A percentile compares a stretch with the other conserved stretches of the same genome.
These are phyloP conservation scores for Citeromyces matritensis DNA, from an alignment of 805 yeast genomes.

Conservation along the genomic window DNA sequence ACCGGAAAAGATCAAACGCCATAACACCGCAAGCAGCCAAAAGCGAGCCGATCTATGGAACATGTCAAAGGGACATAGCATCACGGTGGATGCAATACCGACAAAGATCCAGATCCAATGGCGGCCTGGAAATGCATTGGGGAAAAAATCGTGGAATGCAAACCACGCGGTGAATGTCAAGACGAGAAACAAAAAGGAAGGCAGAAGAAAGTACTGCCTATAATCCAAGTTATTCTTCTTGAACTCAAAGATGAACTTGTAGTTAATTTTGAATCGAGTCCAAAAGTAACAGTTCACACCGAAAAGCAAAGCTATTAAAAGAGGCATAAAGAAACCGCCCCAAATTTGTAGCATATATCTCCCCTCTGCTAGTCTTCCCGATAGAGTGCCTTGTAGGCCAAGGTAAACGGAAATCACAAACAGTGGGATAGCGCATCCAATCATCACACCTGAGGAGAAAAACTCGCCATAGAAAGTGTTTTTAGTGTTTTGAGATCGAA, in stretches of 20 bases:
- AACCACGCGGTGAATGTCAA: slow-evolving; percentile 59
- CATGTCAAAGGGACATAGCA: slow-evolving; percentile 48
- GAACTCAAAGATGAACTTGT: slow-evolving; percentile 84
- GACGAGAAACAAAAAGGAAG: slow-evolving; percentile 40
- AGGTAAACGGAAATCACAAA: slow-evolving; percentile 39
- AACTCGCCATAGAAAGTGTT: slow-evolving; percentile 26
- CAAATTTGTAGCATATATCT: slow-evolving; percentile 65
- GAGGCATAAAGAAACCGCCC: slow-evolving; percentile 74
- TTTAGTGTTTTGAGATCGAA: slow-evolving; percentile 29
- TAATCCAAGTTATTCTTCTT: slow-evolving; percentile 53
- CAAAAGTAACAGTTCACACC: slow-evolving; percentile 60
- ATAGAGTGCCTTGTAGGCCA: slow-evolving; percentile 19
- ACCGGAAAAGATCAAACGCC: slow-evolving; percentile 71
- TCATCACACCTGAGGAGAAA: slow-evolving; percentile 48
- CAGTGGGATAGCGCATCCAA: slow-evolving; percentile 64
- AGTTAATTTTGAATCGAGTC: slow-evolving; percentile 66
- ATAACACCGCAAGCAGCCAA: slow-evolving; percentile 61
- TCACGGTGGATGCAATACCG: slow-evolving; percentile 28
- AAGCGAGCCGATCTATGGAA: slow-evolving; percentile 48
- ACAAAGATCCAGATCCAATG: slow-evolving; percentile 74
- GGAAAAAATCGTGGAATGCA: slow-evolving; percentile 60
- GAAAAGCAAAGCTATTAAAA: slow-evolving; percentile 47
- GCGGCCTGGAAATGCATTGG: slow-evolving; percentile 38
- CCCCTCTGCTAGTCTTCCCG: slow-evolving; percentile 34
- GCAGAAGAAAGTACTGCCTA: slow-evolving; percentile 50